These are phyloP conservation scores for Ulmus americana DNA, from an alignment of 331 rosid species.

Conservation along the genomic window DNA sequence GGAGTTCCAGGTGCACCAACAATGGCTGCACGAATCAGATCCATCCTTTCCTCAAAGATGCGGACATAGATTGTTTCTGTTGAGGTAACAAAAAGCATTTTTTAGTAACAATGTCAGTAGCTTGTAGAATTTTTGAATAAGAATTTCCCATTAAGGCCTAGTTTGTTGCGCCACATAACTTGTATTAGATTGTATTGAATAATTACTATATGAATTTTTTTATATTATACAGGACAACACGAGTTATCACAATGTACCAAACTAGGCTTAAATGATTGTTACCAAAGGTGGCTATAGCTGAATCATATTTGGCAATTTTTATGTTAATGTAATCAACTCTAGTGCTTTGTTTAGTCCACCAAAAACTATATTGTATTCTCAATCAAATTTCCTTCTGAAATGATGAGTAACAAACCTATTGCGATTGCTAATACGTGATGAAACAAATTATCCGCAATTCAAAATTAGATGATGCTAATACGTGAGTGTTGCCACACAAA, in stretches of 20 bases:
- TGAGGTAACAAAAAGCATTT: background rate
- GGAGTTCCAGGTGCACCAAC: slow-evolving; percentile 96
- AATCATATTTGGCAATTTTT: background rate
- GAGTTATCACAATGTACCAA: too few species aligned
- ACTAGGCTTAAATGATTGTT: too few species aligned
- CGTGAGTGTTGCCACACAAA: background rate
- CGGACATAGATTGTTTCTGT: slow-evolving; percentile 84
- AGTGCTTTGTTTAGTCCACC: background rate
- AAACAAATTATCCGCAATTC: background rate
- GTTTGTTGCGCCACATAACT: too few species aligned
- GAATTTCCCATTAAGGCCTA: background rate
- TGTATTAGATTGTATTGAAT: too few species aligned
- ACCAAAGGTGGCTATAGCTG: too few species aligned
- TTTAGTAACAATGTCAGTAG: background rate
- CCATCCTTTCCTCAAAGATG: slow-evolving; percentile 84
- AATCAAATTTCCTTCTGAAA: too few species aligned
- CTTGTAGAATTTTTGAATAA: background rate
- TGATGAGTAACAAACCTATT: too few species aligned
- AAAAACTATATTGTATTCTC: too few species aligned
- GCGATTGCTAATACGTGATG: too few species aligned
- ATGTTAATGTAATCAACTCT: background rate
- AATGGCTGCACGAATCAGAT: slow-evolving; percentile 75
- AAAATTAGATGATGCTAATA: background rate
- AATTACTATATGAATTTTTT: too few species aligned
- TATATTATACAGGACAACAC: too few species aligned